phyloP scores from a whole-genome alignment of 129 eudicot species.

The sunflower (Helianthus annuus) region DNA sequence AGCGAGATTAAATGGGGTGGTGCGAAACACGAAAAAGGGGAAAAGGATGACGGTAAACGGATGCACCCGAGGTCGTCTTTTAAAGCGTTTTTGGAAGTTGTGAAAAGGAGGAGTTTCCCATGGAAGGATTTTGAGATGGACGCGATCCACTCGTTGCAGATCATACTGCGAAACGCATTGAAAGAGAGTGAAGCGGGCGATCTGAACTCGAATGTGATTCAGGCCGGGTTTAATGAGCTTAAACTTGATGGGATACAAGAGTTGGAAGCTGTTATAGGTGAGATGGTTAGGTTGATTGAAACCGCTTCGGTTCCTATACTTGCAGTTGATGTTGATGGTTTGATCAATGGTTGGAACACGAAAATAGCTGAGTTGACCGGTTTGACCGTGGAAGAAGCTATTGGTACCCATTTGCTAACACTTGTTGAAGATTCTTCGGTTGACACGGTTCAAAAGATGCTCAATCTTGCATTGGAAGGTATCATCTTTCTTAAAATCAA shows the following conservation, averaged over 20 bases:
- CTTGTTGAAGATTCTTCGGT: conserved; percentile 83
- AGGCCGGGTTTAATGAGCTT: conserved; percentile 62
- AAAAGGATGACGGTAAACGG: conserved; percentile 76
- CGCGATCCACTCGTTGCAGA: conserved; percentile 93
- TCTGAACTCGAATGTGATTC: conserved; percentile 46
- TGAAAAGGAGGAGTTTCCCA: conserved; percentile 71
- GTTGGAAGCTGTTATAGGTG: conserved; percentile 80
- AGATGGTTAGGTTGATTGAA: conserved; percentile 95
- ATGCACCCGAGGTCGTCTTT: conserved; percentile 98
- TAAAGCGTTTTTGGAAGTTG: conserved; percentile 91
- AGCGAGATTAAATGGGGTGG: conserved; percentile 92
- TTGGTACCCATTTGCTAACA: conserved; percentile 62
- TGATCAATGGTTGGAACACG: conserved; percentile 91
- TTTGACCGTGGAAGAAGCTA: conserved; percentile 72
- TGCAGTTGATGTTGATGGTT: conserved; percentile 80
- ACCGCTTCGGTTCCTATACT: conserved; percentile 93
- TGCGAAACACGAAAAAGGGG: conserved; percentile 79
- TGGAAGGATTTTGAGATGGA: conserved; percentile 99
- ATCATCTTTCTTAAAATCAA: conserved; percentile 14
- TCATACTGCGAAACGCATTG: conserved; percentile 76
- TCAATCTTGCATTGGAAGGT: conserved; percentile 80
- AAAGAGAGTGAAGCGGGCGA: conserved; percentile 43
- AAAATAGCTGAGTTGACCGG: conserved; percentile 89
- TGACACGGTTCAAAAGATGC: conserved; percentile 63
- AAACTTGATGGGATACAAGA: conserved; percentile 82